Percentiles rank a stretch among this genome's conserved stretches.
Conservation (phyloP, 306 rosid genomes). For the Fagus sylvatica region DNA sequence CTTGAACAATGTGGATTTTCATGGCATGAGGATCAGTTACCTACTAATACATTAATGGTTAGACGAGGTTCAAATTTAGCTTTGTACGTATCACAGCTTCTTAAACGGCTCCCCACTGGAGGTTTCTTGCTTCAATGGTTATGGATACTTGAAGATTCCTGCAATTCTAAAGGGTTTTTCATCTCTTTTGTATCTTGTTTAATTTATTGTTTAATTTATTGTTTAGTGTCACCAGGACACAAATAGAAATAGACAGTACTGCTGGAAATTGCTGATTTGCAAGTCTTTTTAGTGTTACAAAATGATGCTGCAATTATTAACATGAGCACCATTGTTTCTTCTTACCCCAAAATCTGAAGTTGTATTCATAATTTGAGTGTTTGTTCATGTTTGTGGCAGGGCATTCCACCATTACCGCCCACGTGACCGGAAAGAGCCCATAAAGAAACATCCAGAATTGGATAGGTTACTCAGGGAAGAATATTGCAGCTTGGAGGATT, state of each 20-base stretch:
- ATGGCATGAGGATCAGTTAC: not conserved
- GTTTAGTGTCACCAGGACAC: not conserved
- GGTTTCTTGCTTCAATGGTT: not conserved
- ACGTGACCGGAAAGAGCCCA: slow-evolving; percentile 51
- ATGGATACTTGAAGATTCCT: not conserved
- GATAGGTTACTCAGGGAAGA: slow-evolving; percentile 76
- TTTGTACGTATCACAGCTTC: too few species aligned
- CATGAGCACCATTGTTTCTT: not conserved
- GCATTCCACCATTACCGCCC: slow-evolving; percentile 87
- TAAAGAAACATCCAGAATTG: slow-evolving; percentile 70
- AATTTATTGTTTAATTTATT: not conserved
- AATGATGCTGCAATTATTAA: not conserved
- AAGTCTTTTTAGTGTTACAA: not conserved
- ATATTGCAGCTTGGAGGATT: slow-evolving; percentile 75
- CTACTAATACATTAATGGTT: too few species aligned
- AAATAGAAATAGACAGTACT: not conserved
- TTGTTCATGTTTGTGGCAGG: slow-evolving; percentile 57
- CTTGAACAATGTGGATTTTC: not conserved
- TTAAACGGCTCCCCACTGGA: too few species aligned
- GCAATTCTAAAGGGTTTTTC: not conserved
- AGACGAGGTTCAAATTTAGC: too few species aligned
- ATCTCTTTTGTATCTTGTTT: not conserved
- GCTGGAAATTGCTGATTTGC: not conserved
- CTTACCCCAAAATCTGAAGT: not conserved
- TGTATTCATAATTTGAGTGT: not conserved